Evolutionary conservation across 2,329 filamentous ascomycete species (phyloP), one percentile per base, ranked within the genome.

Genomic region (Pseudocercospora ulei): DNA sequence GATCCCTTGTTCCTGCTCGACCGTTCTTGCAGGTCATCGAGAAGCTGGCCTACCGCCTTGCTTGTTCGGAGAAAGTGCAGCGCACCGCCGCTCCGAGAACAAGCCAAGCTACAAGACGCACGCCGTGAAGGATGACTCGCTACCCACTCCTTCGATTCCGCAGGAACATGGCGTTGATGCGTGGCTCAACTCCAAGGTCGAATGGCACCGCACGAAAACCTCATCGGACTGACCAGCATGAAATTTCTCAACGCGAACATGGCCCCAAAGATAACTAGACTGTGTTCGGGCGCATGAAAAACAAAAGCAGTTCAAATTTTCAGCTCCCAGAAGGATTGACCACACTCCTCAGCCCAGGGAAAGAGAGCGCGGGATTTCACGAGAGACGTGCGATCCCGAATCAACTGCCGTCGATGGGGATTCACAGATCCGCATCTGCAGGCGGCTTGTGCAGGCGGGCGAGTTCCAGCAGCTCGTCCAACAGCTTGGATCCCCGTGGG

Each of bases 231-330:
- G 14, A 20, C 7, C 6, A 16, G 1, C 6, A n/a, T 7, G 11
- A 49, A 44, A 37, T 47, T 34, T 41, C 33, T n/a, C 49, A 49
- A 35, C 41, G 41, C 13, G 49, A 51, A 26, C 48, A 51, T 20
- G 47, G n/a, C n/a, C n/a, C 44, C 7, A 44, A 51, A 34, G 49
- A 51, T 30, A n/a, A n/a, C n/a, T n/a, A n/a, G n/a, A 51, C 47
- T 3, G 37, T 42, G 2, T 51, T 51, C 47, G 49, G 49, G 49
- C 50, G 47, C 9, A 41, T 48, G 33, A 51, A 49, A 30, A 20
- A 38, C 7, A 30, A 20, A 38, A n/a, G 44, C 48, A 5, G 35
- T 17, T 7, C 48, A n/a, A 49, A 22, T 51, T 47, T 38, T 47
- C 48, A 8, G 48, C 48, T 16, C 37, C 46, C 19, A 39, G 47